Percentiles rank a stretch among this genome's conserved stretches.
Evolutionary conservation across 352 stramenopile species (phyloP).

Genomic region (Pythium sp.): DNA sequence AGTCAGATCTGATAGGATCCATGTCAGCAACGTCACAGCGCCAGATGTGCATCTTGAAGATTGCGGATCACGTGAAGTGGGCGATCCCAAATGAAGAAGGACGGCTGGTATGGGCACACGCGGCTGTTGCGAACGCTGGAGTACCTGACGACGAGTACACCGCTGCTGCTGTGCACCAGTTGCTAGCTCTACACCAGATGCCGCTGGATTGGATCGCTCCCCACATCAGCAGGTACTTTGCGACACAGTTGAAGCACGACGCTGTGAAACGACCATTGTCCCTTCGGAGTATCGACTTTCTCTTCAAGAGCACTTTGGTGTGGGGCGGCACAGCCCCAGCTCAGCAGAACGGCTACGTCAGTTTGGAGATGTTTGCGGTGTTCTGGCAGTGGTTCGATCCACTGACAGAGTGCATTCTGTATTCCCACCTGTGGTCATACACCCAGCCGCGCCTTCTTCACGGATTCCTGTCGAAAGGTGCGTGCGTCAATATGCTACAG

Average conservation of each 20-base stretch:
- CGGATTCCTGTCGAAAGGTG: conserved; percentile 81
- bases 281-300: conserved; percentile 72
- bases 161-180: conserved; percentile 31
- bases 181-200: conserved; percentile 38
- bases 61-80: conserved; percentile 47
- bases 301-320: conserved; percentile 67
- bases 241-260: conserved; percentile 61
- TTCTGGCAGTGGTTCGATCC: conserved; percentile 80
- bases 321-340: conserved; percentile 50
- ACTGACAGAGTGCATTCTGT: conserved; percentile 61
- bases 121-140: conserved; percentile 44
- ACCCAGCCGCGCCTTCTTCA: conserved; percentile 78
- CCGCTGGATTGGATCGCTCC: conserved; percentile 65
- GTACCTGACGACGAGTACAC: conserved; percentile 21
- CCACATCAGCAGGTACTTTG: conserved; percentile 77
- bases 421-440: conserved; percentile 58
- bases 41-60: conserved; percentile 49
- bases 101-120: conserved; percentile 63
- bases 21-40: conserved; percentile 30
- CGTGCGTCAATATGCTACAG: conserved; percentile 73
- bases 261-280: conserved; percentile 68
- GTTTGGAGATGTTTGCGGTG: conserved; percentile 58
- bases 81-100: conserved; percentile 46
- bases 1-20: conserved; percentile 33
- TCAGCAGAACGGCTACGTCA: conserved; percentile 41